Conservation (phyloP, 139 green algal species). For the Nannochloris sp. region DNA sequence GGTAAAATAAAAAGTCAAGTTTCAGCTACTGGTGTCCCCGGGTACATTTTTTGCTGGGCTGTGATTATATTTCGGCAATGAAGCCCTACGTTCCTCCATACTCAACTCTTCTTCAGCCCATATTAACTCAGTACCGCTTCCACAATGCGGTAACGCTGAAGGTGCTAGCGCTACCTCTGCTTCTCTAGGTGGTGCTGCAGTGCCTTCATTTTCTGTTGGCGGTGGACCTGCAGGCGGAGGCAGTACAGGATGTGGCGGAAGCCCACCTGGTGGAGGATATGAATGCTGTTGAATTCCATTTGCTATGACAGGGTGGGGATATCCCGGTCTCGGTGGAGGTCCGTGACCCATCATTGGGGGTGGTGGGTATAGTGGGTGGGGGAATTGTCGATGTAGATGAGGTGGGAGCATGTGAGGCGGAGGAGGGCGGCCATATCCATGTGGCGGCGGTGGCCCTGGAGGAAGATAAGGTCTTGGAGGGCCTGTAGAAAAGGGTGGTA, state of each 20-base stretch:
- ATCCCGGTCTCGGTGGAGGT: not conserved
- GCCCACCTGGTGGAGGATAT: not conserved
- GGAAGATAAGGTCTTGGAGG: not conserved
- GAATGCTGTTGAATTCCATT: too few species aligned
- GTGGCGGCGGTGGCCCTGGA: not conserved
- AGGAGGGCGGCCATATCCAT: not conserved
- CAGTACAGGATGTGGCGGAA: not conserved
- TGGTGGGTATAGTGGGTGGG: not conserved
- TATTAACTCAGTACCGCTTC: conserved; percentile 24
- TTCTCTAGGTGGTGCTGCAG: too few species aligned
- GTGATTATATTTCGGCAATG: conserved; percentile 34
- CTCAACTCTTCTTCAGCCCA: conserved; percentile 44
- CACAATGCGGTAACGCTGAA: too few species aligned
- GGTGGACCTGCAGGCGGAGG: not conserved
- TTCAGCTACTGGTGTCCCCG: too few species aligned
- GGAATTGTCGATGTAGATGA: too few species aligned
- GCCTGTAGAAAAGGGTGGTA: not conserved
- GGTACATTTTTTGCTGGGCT: not conserved
- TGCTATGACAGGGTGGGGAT: too few species aligned
- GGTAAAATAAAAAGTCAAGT: too few species aligned
- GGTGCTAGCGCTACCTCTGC: too few species aligned
- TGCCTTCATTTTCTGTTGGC: not conserved
- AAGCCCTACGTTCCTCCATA: conserved; percentile 40
- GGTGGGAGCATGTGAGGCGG: not conserved
- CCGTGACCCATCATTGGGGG: not conserved